phyloP scores from a whole-genome alignment of 805 yeast species.

The Starmerella sp. region DNA sequence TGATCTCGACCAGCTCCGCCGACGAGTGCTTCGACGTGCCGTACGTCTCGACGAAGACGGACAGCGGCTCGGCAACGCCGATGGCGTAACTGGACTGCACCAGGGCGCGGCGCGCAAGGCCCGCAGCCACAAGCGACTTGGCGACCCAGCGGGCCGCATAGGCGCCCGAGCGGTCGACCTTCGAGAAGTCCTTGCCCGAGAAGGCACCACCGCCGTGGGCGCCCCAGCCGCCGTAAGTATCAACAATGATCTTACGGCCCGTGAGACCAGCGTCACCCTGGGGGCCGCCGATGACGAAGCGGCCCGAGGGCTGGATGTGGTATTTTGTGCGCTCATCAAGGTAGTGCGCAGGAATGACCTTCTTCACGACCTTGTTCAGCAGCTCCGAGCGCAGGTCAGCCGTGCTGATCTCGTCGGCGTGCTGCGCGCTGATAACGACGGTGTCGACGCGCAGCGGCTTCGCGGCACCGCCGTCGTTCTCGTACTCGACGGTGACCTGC shows the following conservation, averaged over 20 bases:
- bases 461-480: slow-evolving; percentile 88
- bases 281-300: slow-evolving; percentile 99
- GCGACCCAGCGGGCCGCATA: slow-evolving; percentile 99
- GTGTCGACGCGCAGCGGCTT: slow-evolving; percentile 95
- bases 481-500: slow-evolving; percentile 96
- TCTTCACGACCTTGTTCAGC: slow-evolving; percentile 68
- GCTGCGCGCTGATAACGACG: slow-evolving; percentile 94
- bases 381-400: slow-evolving; percentile 79
- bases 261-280: slow-evolving; percentile 99
- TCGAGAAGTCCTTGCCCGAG: slow-evolving; percentile 99
- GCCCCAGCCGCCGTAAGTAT: slow-evolving; percentile 99
- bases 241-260: slow-evolving; percentile 98
- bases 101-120: slow-evolving; percentile 90
- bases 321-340: slow-evolving; percentile 91
- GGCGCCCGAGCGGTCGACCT: slow-evolving; percentile 99
- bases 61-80: slow-evolving; percentile 99
- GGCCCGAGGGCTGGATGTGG: slow-evolving; percentile 99
- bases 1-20: slow-evolving; percentile 80
- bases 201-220: slow-evolving; percentile 99
- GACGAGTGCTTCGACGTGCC: slow-evolving; percentile 91
- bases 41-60: slow-evolving; percentile 93
- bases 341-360: slow-evolving; percentile 81
- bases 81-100: slow-evolving; percentile 99
- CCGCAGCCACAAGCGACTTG: slow-evolving; percentile 90
- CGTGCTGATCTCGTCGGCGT: slow-evolving; percentile 89